A percentile compares a stretch with the other conserved stretches of the same genome.
phyloP scores from a whole-genome alignment of 495 filamentous ascomycete genomes.

The Darksidea phi region DNA sequence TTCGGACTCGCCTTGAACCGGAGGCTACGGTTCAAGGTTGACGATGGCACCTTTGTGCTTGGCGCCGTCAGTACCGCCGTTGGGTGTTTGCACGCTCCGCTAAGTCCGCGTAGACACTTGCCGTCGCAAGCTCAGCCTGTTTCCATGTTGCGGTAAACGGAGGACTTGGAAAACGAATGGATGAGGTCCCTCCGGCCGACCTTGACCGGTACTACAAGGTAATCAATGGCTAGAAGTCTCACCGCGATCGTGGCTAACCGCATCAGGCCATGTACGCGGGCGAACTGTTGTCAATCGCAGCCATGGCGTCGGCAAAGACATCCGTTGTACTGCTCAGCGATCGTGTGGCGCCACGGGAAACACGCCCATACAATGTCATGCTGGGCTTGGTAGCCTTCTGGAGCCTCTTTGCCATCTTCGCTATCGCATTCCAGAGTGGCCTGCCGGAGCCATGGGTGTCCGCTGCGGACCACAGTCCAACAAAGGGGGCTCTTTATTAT shows the following conservation, averaged over 20 bases:
- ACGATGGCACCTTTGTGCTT: constrained; percentile 18
- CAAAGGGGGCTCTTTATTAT: constrained; percentile 28
- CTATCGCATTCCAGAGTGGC: constrained; percentile 33
- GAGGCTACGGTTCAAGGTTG: constrained; percentile 20
- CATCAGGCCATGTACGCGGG: constrained; percentile 15
- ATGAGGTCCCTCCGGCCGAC: not conserved
- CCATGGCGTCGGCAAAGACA: constrained; percentile 30
- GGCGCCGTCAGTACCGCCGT: constrained; percentile 9
- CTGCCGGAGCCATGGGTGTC: constrained; percentile 31
- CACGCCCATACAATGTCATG: constrained; percentile 13
- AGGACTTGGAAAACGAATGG: constrained; percentile 28
- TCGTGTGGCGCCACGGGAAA: constrained; percentile 24
- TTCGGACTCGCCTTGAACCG: constrained; percentile 19
- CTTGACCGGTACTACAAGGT: constrained; percentile 23
- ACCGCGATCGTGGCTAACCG: not conserved
- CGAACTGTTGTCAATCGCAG: constrained; percentile 23
- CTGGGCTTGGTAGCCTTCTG: constrained; percentile 19
- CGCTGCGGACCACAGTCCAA: constrained; percentile 17
- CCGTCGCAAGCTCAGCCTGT: constrained; percentile 18
- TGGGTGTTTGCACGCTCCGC: not conserved
- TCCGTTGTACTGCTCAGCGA: constrained; percentile 31
- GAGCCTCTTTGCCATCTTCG: constrained; percentile 32
- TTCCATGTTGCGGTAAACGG: constrained; percentile 16
- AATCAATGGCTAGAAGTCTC: not conserved
- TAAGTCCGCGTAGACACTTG: constrained; percentile 7